Evolutionary conservation across 2,329 filamentous ascomycete genomes (phyloP), one percentile per base, ranked within the genome.

Genomic region (Neurospora sp.): DNA sequence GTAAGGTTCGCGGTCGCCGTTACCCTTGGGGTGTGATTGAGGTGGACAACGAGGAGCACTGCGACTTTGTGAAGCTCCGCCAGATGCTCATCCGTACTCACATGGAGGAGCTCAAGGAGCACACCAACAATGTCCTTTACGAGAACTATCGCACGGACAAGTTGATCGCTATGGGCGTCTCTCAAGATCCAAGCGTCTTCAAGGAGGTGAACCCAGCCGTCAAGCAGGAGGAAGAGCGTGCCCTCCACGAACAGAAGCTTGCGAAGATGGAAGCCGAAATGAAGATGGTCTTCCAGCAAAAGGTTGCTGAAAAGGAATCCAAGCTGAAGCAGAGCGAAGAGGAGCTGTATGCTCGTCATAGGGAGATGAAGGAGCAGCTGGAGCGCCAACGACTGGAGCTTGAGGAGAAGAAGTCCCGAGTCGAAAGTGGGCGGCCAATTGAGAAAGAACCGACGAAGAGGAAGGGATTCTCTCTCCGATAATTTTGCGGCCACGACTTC

Each of bases 211-310:
- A 99, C 88, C 96, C 96, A 73, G 95, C 96, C 66, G 96, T 98
- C 83, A 99, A 99, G 91, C 96, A 99, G 84, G 96, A 99, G 82
- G 96, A 99, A 85, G 96, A 99, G 87, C 93, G 96, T 78, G 91
- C 92, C 74, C 87, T 99, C 76, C 96, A 99, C 87, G 96, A 99
- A 85, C 94, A 97, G 87, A 99, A 99, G 87, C 92, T 99, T 77
- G 93, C 95, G 82, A 99, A 99, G 92, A 99, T 99, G 96, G 96
- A 99, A 83, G 90, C 93, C 79, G 96, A 99, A 83, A 99, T 99
- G 96, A 99, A 99, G 92, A 97, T 97, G 92, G 96, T 99, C 76
- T 99, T 99, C 93, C 96, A 98, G 82, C 96, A 99, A 82, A 99
- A 99, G 91, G 96, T 99, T 39, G 90, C 93, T 75, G 96, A 99